phyloP scores from a whole-genome alignment of 345 rosid species.

The Raphanus sativus region DNA sequence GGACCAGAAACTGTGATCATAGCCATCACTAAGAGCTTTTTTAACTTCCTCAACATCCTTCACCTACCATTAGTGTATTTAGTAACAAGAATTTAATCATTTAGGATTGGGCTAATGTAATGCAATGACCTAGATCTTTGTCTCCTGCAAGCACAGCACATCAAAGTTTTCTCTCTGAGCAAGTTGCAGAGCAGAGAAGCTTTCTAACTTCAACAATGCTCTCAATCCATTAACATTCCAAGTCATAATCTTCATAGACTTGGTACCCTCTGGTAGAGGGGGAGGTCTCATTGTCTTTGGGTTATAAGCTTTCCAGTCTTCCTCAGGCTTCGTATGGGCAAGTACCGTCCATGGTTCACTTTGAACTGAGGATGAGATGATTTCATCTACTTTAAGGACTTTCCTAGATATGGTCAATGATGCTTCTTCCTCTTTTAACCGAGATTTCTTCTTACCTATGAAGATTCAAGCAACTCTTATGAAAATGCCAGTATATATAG shows the following conservation, averaged over 20 bases:
- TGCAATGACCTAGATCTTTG: constrained; percentile 74
- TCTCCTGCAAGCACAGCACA: constrained; percentile 91
- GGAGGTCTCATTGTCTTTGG: constrained; percentile 78
- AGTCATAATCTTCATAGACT: constrained; percentile 67
- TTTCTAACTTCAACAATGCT: constrained; percentile 68
- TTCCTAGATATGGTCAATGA: constrained; percentile 35
- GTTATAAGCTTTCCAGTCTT: constrained; percentile 79
- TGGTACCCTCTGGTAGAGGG: constrained; percentile 48
- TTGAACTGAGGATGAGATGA: constrained; percentile 25
- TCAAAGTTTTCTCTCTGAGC: constrained; percentile 84
- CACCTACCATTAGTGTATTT: constrained; percentile 56
- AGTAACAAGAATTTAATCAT: not conserved
- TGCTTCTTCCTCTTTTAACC: constrained; percentile 37
- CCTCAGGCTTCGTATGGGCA: constrained; percentile 90
- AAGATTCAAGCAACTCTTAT: constrained; percentile 23
- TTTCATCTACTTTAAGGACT: constrained; percentile 32
- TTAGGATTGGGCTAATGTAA: not conserved
- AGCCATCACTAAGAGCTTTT: constrained; percentile 64
- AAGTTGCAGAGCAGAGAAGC: constrained; percentile 76
- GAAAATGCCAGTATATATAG: not conserved
- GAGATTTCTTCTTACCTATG: constrained; percentile 39
- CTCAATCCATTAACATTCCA: constrained; percentile 97
- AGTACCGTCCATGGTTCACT: constrained; percentile 88
- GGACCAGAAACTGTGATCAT: constrained; percentile 85
- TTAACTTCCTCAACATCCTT: constrained; percentile 80